Base-by-base conservation (phyloP, 1,284 basidiomycete species). In the Ustilago loliicola region DNA sequence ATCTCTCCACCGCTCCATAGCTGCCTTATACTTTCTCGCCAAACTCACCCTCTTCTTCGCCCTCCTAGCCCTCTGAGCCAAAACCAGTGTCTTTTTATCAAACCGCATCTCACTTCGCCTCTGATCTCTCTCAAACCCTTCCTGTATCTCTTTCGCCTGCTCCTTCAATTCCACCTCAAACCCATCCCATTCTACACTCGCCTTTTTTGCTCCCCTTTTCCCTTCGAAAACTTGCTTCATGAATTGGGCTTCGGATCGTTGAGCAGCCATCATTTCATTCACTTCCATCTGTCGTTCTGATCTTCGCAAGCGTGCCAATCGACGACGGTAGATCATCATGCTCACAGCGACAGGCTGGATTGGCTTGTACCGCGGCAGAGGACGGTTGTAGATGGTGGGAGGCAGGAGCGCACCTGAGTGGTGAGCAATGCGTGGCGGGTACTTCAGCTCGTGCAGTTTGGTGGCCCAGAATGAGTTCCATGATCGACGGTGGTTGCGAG, bases 301-400 rank as follows among this genome's bases (percentile, higher is more conserved):
- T 3, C 83, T 73, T 11, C 53, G 34, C 25, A 72, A 19, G 19
- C 83, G 72, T 6, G 68, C 73, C 3, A 75, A 21, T 2, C 82
- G 76, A 7, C 84, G 80, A 4, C 65, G 61, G 29, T 66, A 68
- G 72, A 86, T 84, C 80, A 82, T 85, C 85, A 86, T 84, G 32
- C 79, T 81, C 50, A 86, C 70, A 8, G 40, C 36, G 2, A 61
- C 51, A 0, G 85, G 85, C 64, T 86, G 85, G 17, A 74, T 70
- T 15, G 84, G 84, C 54, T 83, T 83, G 80, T 82, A 85, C 7
- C 85, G 79, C 25, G 80, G 82, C 45, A 85, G 66, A 0, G 83
- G 83, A 10, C 68, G 63, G 56, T 85, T 85, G 64, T 55, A 83
- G 47, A 81, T 64, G 13, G 78, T 72, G 0, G 85, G 83, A 1